Evolutionary conservation across 441 rosid species (phyloP), one percentile per base, ranked within the genome.

Genomic region (Corymbia citriodora): DNA sequence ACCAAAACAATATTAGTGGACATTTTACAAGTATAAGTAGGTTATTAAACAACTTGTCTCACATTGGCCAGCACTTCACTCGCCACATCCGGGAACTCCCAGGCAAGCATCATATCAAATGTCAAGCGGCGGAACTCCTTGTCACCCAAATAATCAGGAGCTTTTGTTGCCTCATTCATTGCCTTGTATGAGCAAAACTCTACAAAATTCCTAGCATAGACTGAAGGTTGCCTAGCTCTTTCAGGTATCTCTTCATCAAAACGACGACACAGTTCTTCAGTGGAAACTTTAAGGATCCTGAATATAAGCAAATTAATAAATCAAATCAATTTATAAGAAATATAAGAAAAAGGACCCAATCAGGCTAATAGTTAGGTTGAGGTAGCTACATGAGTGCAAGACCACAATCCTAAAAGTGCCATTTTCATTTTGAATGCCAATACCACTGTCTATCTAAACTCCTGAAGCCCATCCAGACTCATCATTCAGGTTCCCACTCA

Each of bases 91-190:
- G 99, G 98, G 21, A 93, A 89, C 93, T 96, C 99, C 99, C 99
- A 97, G 50, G 99, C 99, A 92, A 97, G 99, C 99, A 97, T 97
- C 99, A 97, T 96, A 88, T 96, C 99, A 89, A 93, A 97, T n/a
- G 95, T 95, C 55, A 97, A 94, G 90, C 93, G 98, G 83, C 97
- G 95, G 86, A 97, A 96, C 49, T 95, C 98, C 45, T 94, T 93
- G 88, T 97, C 97, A 92, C 94, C 94, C 90, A 97, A 90, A 92
- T 94, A 97, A 93, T 94, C 94, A 45, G 97, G 95, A 88, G 79
- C 90, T 70, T 92, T 93, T 89, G 92, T 91, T 8, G 94, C 88
- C 87, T 74, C 92, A 61, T 94, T 91, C 31, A 97, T 93, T 45
- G 98, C 94, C 91, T 96, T 97, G 93, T 93, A 96, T 12, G 98